Conservation (phyloP, 1,284 basidiomycete genomes). For the Leccinum fallax region DNA sequence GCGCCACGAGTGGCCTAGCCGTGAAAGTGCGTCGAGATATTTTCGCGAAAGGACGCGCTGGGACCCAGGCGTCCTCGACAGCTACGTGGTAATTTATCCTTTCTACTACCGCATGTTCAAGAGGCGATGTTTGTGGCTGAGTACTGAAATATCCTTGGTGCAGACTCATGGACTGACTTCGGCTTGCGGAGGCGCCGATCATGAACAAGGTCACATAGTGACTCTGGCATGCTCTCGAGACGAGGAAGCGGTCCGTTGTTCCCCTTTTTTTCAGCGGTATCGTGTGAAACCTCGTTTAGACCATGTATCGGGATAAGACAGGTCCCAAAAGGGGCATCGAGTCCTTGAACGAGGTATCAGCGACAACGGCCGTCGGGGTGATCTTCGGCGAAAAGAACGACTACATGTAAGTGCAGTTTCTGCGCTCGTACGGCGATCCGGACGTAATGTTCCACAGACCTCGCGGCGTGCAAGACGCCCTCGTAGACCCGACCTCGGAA, state of each 20-base stretch:
- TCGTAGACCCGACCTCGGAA: slow-evolving; percentile 47
- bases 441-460: slow-evolving; percentile 34
- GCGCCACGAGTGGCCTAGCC: slow-evolving; percentile 49
- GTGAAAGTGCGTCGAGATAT: slow-evolving; percentile 40
- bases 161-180: slow-evolving; percentile 49
- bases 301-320: slow-evolving; percentile 35
- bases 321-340: slow-evolving; percentile 52
- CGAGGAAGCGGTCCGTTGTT: slow-evolving; percentile 48
- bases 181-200: slow-evolving; percentile 35
- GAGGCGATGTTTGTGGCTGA: not conserved
- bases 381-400: slow-evolving; percentile 52
- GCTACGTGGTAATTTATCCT: slow-evolving; percentile 47
- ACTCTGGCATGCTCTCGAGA: slow-evolving; percentile 55
- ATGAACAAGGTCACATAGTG: slow-evolving; percentile 35
- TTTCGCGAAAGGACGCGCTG: slow-evolving; percentile 44
- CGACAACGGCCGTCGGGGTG: slow-evolving; percentile 46
- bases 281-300: slow-evolving; percentile 13
- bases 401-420: slow-evolving; percentile 44
- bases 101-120: not conserved
- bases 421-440: slow-evolving; percentile 14
- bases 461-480: slow-evolving; percentile 45
- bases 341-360: slow-evolving; percentile 43
- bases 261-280: not conserved
- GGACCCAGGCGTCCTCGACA: slow-evolving; percentile 49
- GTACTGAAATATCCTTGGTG: not conserved